Conservation (phyloP, 2,329 filamentous ascomycete genomes). For the Ophiocordyceps unilateralis region DNA sequence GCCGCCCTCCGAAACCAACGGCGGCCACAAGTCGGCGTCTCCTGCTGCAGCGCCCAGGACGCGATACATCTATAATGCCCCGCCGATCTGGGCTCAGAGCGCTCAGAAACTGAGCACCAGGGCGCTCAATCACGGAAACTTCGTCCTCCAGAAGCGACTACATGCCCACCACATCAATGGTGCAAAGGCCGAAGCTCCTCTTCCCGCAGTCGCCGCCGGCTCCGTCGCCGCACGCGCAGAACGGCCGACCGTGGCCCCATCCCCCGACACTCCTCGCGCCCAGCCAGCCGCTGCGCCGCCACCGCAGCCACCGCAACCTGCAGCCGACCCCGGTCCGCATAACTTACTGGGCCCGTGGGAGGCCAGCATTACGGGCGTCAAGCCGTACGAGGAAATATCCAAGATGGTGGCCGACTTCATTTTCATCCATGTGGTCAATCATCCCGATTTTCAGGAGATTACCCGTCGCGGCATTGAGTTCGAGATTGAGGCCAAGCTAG, state of each 20-base stretch:
- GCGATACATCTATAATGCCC: conserved; percentile 19
- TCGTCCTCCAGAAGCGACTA: conserved; percentile 23
- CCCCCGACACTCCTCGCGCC: background rate
- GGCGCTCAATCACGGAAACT: conserved; percentile 25
- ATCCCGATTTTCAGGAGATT: conserved; percentile 48
- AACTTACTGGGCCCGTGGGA: conserved; percentile 42
- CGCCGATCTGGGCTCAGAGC: conserved; percentile 32
- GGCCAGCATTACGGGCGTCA: conserved; percentile 48
- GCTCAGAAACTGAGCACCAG: conserved; percentile 16
- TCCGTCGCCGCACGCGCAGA: background rate
- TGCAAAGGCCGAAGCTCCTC: background rate
- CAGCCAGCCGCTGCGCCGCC: background rate
- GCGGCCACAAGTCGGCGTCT: conserved; percentile 16
- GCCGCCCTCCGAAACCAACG: conserved; percentile 32
- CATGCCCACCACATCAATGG: conserved; percentile 21
- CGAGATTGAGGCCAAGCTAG: conserved; percentile 90
- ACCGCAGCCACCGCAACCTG: conserved; percentile 5
- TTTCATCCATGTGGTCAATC: conserved; percentile 51
- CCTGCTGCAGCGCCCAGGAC: conserved; percentile 17
- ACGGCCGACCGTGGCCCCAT: background rate
- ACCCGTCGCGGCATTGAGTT: conserved; percentile 51
- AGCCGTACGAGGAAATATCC: conserved; percentile 59
- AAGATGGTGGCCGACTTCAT: conserved; percentile 68
- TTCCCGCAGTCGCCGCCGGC: background rate
- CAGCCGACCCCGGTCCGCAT: conserved; percentile 12